Evolutionary conservation across 1,139 yeast species (phyloP).

Genomic region (Pichia sp.): DNA sequence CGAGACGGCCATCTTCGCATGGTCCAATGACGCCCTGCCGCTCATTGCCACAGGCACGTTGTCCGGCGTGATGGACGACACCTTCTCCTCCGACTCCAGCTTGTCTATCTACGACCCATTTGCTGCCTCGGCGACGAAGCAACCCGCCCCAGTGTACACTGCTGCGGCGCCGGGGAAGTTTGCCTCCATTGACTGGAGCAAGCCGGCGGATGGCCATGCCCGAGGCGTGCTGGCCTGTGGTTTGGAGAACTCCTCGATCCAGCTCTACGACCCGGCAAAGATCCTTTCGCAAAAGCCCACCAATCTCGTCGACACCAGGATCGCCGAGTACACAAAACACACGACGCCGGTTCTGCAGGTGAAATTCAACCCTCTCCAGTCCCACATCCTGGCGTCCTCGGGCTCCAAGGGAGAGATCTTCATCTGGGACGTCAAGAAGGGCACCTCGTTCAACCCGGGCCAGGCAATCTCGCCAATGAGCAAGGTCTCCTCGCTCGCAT

Average conservation of each 20-base stretch:
- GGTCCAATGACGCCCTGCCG: constrained; percentile 80
- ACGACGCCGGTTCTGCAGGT: constrained; percentile 68
- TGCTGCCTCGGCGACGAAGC: constrained; percentile 18
- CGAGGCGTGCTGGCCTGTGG: constrained; percentile 82
- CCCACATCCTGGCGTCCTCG: constrained; percentile 75
- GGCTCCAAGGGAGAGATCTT: constrained; percentile 83
- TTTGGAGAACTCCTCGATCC: constrained; percentile 74
- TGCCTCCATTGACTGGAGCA: constrained; percentile 85
- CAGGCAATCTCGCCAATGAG: constrained; percentile 77
- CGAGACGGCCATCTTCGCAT: constrained; percentile 89
- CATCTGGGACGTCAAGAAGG: constrained; percentile 79
- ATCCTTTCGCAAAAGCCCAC: constrained; percentile 31
- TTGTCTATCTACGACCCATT: constrained; percentile 78
- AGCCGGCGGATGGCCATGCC: constrained; percentile 40
- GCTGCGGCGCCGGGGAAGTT: constrained; percentile 59
- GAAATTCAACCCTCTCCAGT: constrained; percentile 72
- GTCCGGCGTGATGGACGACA: constrained; percentile 90
- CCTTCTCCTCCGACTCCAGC: constrained; percentile 72
- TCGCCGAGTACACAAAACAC: constrained; percentile 54
- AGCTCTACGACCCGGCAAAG: constrained; percentile 66
- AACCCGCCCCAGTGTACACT: constrained; percentile 51
- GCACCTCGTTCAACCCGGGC: constrained; percentile 69
- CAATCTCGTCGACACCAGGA: constrained; percentile 39
- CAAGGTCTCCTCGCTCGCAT: constrained; percentile 75
- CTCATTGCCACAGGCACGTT: constrained; percentile 84